Evolutionary conservation across 176 grass and related monocot genomes (phyloP), one percentile per base, ranked within the genome.

Genomic region (Aegilops tauschii): DNA sequence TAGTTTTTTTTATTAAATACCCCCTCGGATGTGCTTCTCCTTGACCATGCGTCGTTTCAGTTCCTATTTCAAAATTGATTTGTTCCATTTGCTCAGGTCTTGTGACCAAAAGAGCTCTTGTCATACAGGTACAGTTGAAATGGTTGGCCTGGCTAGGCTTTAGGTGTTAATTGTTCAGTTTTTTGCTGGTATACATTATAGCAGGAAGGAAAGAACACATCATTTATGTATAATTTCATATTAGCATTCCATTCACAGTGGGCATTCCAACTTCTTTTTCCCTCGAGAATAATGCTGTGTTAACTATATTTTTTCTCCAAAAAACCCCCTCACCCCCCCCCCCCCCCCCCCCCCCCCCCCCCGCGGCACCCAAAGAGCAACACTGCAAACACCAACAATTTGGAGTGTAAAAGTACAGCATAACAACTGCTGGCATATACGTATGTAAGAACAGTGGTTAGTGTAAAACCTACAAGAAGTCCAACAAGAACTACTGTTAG

Each of bases 41-140:
- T 34, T 9, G 44, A 69, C 71, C 69, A 78, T 62, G 44, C 67
- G 49, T 21, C 65, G 16, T 52, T 84, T 79, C 8, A 39, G 9
- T 61, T 89, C 47, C 23, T 77, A 42, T 59, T 61, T 4, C 16
- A 50, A 61, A 49, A 49, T 84, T 84, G 74, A 37, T 84, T 85
- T 77, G 76, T 72, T 58, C 65, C 73, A 75, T 42, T 61, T 63
- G 12, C 63, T 81, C 21, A 21, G 80, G 44, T 30, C 16, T 20
- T 82, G 58, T 39, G 18, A 28, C 27, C 47, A 42, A 21, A 17
- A 7, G 36, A 54, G 21, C 39, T 72, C 25, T 64, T 77, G 32
- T 25, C 30, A 82, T 21, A 49, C 73, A 59, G 27, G 12, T 28
- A 65, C 27, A 21, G 29, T 45, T 45, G 42, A 45, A 45, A 45